These are phyloP conservation scores for Malus hybrid DNA, from an alignment of 331 rosid species.

Conservation along the genomic window DNA sequence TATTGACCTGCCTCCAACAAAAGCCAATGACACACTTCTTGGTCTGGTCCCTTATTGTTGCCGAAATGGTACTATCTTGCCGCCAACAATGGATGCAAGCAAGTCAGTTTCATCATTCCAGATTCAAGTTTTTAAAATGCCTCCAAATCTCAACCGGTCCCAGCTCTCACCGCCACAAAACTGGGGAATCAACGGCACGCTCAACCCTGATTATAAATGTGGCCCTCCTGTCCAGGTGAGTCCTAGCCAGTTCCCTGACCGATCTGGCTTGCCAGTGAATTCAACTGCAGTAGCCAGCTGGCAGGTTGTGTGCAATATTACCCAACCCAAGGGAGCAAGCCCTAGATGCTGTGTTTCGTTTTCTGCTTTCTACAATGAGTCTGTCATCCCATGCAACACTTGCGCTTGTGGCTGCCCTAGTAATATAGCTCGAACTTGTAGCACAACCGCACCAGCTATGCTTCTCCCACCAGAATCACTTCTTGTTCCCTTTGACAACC, in stretches of 20 bases:
- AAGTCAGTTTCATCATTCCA: slow-evolving; percentile 72
- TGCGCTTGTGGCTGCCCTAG: slow-evolving; percentile 92
- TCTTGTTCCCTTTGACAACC: slow-evolving; percentile 87
- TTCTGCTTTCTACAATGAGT: slow-evolving; percentile 81
- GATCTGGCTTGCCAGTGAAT: slow-evolving; percentile 52
- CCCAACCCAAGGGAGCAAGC: slow-evolving; percentile 35
- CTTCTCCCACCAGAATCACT: slow-evolving; percentile 80
- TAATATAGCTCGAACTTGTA: slow-evolving; percentile 50
- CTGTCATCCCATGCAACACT: slow-evolving; percentile 87
- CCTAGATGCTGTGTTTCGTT: slow-evolving; percentile 92
- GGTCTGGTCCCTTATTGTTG: slow-evolving; percentile 82
- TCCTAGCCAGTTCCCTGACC: slow-evolving; percentile 58
- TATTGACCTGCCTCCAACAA: slow-evolving; percentile 74
- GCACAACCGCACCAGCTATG: slow-evolving; percentile 61
- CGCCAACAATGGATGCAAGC: slow-evolving; percentile 66
- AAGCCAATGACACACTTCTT: slow-evolving; percentile 56
- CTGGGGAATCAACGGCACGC: slow-evolving; percentile 69
- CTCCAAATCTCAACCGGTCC: slow-evolving; percentile 73
- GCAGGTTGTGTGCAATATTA: slow-evolving; percentile 96
- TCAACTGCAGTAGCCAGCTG: slow-evolving; percentile 82
- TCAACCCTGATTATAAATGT: slow-evolving; percentile 76
- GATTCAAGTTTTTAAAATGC: slow-evolving; percentile 84
- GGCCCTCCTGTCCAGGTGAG: slow-evolving; percentile 75
- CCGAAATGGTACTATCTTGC: slow-evolving; percentile 92
- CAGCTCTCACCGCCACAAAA: slow-evolving; percentile 71